These are phyloP conservation scores for Trichocladium antarcticum DNA, from an alignment of 495 filamentous ascomycete genomes.

Conservation along the genomic window DNA sequence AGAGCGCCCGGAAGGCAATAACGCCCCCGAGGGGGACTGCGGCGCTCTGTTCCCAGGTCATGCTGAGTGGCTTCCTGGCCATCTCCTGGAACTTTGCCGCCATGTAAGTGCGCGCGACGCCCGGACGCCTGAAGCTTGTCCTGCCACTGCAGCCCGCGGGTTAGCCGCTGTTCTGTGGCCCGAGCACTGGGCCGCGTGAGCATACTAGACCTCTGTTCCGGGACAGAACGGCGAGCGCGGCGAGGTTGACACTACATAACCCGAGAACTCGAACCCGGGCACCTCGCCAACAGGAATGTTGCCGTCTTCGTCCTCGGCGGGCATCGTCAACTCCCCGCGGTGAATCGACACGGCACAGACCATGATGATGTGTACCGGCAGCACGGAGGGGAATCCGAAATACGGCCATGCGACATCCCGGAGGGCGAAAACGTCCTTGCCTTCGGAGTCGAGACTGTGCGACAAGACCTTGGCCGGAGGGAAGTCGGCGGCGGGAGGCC, in stretches of 20 bases:
- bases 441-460: not conserved
- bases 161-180: not conserved
- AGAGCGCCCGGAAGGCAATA: slow-evolving; percentile 52
- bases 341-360: slow-evolving; percentile 43
- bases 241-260: slow-evolving; percentile 42
- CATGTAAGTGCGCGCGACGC: slow-evolving; percentile 44
- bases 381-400: not conserved
- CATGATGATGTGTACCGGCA: slow-evolving; percentile 39
- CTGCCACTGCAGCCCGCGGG: not conserved
- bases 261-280: slow-evolving; percentile 46
- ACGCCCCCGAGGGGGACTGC: slow-evolving; percentile 43
- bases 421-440: not conserved
- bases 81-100: slow-evolving; percentile 40
- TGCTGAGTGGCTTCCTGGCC: slow-evolving; percentile 36
- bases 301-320: not conserved
- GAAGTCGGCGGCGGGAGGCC: too few species aligned
- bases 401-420: not conserved
- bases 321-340: slow-evolving; percentile 39
- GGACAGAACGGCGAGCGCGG: slow-evolving; percentile 39
- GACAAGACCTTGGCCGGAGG: not conserved
- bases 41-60: slow-evolving; percentile 41
- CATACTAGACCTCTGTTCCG: slow-evolving; percentile 42
- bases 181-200: not conserved
- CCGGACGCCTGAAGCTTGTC: slow-evolving; percentile 33
- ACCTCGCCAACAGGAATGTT: slow-evolving; percentile 9